phyloP scores from a whole-genome alignment of 345 rosid species.

The Diplotaxis tenuifolia region DNA sequence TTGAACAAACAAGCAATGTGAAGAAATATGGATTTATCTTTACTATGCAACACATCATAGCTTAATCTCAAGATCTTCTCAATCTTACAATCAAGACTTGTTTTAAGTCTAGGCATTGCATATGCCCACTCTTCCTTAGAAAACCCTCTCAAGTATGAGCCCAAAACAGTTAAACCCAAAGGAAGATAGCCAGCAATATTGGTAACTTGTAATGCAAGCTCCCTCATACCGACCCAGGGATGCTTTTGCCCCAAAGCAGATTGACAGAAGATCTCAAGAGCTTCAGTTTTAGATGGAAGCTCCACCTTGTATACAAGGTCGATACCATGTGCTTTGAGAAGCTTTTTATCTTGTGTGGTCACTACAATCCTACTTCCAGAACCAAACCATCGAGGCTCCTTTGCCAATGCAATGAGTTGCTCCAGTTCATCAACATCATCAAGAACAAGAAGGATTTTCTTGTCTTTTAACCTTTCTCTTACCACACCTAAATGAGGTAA shows the following conservation, averaged over 20 bases:
- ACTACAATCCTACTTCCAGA: neutral
- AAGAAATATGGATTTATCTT: neutral
- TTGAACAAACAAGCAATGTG: neutral
- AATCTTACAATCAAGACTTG: neutral
- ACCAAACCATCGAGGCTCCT: neutral
- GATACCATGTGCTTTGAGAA: neutral
- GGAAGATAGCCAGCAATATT: neutral
- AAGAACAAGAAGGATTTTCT: neutral
- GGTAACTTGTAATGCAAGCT: neutral
- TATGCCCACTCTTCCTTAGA: neutral
- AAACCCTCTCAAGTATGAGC: neutral
- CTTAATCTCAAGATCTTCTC: neutral
- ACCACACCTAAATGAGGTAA: neutral
- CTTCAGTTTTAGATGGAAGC: neutral
- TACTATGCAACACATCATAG: neutral
- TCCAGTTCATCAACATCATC: neutral
- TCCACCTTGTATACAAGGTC: neutral
- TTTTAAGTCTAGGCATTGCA: neutral
- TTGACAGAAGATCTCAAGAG: neutral
- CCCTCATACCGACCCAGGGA: neutral
- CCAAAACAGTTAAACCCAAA: neutral
- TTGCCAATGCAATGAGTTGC: neutral
- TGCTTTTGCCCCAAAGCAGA: neutral
- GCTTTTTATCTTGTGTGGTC: neutral
- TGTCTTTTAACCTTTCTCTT: neutral